Conservation (phyloP, 345 rosid genomes). For the Corymbia maculata region DNA sequence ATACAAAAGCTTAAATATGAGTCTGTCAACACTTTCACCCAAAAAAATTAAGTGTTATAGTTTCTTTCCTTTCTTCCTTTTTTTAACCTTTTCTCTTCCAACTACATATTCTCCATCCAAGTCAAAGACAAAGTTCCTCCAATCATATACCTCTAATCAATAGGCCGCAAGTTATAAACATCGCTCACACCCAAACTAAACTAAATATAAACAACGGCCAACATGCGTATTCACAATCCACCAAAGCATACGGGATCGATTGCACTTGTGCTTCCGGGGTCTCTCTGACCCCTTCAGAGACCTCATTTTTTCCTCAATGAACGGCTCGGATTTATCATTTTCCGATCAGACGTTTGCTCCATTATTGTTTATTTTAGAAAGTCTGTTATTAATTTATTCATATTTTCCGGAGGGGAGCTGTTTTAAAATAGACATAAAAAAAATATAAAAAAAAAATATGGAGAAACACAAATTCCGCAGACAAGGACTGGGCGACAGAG, state of each 20-base stretch:
- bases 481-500: not conserved
- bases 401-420: not conserved
- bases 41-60: not conserved
- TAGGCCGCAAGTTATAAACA: not conserved
- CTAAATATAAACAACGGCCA: not conserved
- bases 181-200: not conserved
- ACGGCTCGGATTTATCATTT: not conserved
- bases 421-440: not conserved
- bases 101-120: not conserved
- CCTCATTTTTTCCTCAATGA: not conserved
- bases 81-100: not conserved
- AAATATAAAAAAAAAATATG: no score
- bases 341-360: not conserved
- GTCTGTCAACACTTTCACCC: no score
- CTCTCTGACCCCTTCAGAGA: not conserved
- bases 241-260: not conserved
- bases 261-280: not conserved
- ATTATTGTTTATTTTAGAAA: not conserved
- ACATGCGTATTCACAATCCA: not conserved
- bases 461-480: not conserved
- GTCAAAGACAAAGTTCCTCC: not conserved
- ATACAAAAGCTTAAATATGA: no score
- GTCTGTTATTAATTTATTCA: not conserved
- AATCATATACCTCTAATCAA: not conserved
- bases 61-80: not conserved